Base-by-base conservation (phyloP, 2,329 filamentous ascomycete species). In the Colletotrichum sp. region DNA sequence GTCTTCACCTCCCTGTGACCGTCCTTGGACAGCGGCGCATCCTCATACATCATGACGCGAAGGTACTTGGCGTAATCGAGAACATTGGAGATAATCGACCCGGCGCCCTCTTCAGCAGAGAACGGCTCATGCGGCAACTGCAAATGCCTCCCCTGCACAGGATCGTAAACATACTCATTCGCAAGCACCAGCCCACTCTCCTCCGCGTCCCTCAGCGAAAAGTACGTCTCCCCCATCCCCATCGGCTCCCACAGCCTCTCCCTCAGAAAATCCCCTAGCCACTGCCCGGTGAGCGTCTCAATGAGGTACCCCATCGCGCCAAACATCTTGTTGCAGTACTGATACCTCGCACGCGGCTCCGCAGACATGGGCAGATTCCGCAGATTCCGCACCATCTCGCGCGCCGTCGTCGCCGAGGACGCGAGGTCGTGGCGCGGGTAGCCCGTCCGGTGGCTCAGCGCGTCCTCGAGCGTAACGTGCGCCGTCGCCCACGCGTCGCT, bases 271-370 rank as follows among this genome's bases (percentile, higher is more conserved):
- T 84, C 79, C 0, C 83, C 84, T 4, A 90, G 81, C 34, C 80
- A 79, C 13, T 77, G 77, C 0, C 84, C 84, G 1, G 84, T 85
- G 4, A 88, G 71, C 0, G 79, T 84, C 77, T 90, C 87, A n/a
- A 90, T 79, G 1, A 90, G 83, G 77, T 90, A 83, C 7, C 85
- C 85, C 4, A 86, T 83, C 2, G 84, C 83, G 2, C 83, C 82
- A 78, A 85, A 91, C 85, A 90, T 90, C 72, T 86, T 82, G 79
- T 91, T 91, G 79, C 83, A 86, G 79, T 91, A 91, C 74, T 87
- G 83, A 71, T 83, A 90, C 70, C 78, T 82, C 2, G 84, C 83
- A 3, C 90, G 84, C 7, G 89, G 84, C 76, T 89, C 86, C 8
- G 81, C 80, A 1, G 83, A 84, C 76, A 88, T 78, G 3, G 86